phyloP scores from a whole-genome alignment of 768 basidiomycete species.

The Boletus reticulatus region DNA sequence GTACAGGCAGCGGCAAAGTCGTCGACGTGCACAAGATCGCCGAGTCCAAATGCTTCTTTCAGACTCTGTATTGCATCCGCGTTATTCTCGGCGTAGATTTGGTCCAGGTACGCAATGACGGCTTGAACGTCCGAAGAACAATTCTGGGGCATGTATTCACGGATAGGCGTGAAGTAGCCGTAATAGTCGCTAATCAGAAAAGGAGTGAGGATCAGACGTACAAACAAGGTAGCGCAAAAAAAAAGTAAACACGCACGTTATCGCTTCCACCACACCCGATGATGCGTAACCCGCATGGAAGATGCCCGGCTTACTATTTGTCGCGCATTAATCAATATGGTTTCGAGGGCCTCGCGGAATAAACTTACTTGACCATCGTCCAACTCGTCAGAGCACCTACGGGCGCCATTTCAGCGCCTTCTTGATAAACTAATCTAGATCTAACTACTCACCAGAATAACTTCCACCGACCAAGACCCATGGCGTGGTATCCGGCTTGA shows the following conservation, averaged over 20 bases:
- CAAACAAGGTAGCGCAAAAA: not conserved
- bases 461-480: constrained; percentile 45
- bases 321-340: not conserved
- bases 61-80: constrained; percentile 47
- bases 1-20: constrained; percentile 61
- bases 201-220: not conserved
- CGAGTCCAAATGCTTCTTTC: constrained; percentile 60
- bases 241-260: constrained; percentile 31
- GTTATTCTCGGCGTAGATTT: constrained; percentile 48
- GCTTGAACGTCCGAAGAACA: constrained; percentile 72
- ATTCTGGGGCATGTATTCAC: constrained; percentile 64
- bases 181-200: constrained; percentile 20
- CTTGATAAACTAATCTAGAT: not conserved
- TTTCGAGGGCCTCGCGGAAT: not conserved
- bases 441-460: constrained; percentile 31
- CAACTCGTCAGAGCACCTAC: constrained; percentile 51
- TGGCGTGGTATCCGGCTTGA: constrained; percentile 51
- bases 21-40: constrained; percentile 54
- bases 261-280: constrained; percentile 46
- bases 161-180: constrained; percentile 70
- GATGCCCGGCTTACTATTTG: constrained; percentile 36
- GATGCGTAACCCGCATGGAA: constrained; percentile 45
- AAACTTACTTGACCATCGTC: constrained; percentile 64
- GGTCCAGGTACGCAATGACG: constrained; percentile 60
- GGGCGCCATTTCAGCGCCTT: not conserved